Evolutionary conservation across 2,329 filamentous ascomycete species (phyloP).

Genomic region (Cytospora schulzeri): DNA sequence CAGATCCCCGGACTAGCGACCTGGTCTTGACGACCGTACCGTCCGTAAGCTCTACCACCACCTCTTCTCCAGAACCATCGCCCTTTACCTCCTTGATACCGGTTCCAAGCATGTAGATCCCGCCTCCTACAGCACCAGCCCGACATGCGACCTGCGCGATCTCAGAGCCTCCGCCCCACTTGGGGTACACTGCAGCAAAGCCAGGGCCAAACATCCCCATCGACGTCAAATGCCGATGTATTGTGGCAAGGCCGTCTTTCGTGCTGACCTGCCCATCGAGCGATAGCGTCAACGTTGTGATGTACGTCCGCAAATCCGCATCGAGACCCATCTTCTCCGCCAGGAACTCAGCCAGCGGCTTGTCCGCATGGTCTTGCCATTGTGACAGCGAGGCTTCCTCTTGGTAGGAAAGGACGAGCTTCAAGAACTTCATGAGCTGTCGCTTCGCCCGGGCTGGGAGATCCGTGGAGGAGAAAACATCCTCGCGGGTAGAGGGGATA

Average conservation of each 20-base stretch:
- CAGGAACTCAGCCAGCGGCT: conserved; percentile 61
- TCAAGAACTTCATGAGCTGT: conserved; percentile 88
- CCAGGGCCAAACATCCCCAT: conserved; percentile 87
- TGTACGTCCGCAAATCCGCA: conserved; percentile 62
- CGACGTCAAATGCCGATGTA: conserved; percentile 79
- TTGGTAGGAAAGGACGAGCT: conserved; percentile 77
- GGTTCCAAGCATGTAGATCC: conserved; percentile 82
- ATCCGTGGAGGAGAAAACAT: conserved; percentile 78
- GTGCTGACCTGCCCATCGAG: conserved; percentile 65
- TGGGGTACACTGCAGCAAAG: conserved; percentile 86
- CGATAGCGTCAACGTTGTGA: conserved; percentile 72
- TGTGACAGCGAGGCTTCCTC: conserved; percentile 49
- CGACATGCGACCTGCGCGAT: conserved; percentile 90
- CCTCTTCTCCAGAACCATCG: conserved; percentile 17
- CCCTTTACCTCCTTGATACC: conserved; percentile 52
- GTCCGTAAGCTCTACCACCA: conserved; percentile 51
- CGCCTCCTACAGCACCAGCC: conserved; percentile 87
- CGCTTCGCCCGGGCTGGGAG: conserved; percentile 83
- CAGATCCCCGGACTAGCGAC: conserved; percentile 51
- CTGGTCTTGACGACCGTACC: conserved; percentile 59
- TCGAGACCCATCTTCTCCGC: conserved; percentile 68
- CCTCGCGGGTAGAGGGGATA: conserved; percentile 87
- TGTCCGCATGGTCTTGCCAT: conserved; percentile 61
- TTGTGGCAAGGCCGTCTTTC: conserved; percentile 67
- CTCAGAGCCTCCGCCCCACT: conserved; percentile 90